Conservation (phyloP, 2,329 filamentous ascomycete genomes). For the Pseudogymnoascus sp. region DNA sequence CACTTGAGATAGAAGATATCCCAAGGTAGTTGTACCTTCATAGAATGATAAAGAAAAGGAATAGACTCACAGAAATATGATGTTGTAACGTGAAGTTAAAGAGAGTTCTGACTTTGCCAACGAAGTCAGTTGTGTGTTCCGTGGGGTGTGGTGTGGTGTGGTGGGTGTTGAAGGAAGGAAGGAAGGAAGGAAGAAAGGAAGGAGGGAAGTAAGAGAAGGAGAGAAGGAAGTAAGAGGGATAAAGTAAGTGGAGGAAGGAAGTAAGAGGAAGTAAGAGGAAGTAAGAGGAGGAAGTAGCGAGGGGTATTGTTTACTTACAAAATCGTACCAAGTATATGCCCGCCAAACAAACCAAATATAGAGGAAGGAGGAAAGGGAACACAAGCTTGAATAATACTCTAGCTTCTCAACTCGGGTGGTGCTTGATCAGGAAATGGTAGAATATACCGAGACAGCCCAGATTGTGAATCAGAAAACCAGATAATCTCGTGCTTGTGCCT, state of each 20-base stretch:
- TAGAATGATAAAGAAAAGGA: neutral
- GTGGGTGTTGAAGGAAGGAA: neutral
- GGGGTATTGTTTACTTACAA: neutral
- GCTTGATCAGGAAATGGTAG: neutral
- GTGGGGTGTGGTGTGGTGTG: neutral
- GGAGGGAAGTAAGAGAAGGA: neutral
- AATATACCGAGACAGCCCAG: neutral
- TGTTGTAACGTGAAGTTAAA: neutral
- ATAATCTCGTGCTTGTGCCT: neutral
- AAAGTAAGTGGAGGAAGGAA: neutral
- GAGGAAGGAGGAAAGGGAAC: no score
- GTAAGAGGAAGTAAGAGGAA: neutral
- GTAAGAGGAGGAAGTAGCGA: neutral
- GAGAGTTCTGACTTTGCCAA: slow-evolving; percentile 1
- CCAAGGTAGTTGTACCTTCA: neutral
- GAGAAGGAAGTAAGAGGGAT: neutral
- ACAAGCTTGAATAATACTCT: no score
- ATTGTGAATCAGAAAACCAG: neutral
- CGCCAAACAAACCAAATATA: no score
- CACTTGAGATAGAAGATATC: neutral
- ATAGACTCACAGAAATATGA: neutral
- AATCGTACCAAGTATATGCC: no score
- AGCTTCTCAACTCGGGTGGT: no score
- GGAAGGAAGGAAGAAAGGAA: neutral
- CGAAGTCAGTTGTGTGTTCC: neutral